Evolutionary conservation across 1,284 basidiomycete genomes (phyloP).

Genomic region (Hortiboletus rubellus): DNA sequence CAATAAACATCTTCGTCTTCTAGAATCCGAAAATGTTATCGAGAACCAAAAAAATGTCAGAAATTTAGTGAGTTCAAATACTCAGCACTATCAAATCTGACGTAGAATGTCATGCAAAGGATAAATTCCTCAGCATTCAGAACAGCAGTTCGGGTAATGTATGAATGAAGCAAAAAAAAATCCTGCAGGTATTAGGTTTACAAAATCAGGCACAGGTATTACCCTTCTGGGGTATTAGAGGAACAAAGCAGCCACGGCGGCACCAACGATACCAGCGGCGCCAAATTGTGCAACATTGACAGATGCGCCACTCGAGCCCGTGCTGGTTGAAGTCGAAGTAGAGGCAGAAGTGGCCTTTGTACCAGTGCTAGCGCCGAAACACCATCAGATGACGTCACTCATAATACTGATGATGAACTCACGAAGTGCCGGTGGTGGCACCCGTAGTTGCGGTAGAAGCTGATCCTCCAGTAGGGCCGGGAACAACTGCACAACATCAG

Average conservation of each 20-base stretch:
- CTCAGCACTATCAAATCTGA: conserved; percentile 5
- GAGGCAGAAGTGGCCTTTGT: conserved; percentile 13
- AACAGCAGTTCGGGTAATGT: conserved; percentile 16
- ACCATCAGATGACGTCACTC: conserved; percentile 12
- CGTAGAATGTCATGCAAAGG: not conserved
- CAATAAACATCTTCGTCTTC: conserved; percentile 11
- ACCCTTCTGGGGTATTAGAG: conserved; percentile 22
- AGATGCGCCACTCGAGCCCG: conserved; percentile 31
- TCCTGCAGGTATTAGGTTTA: conserved; percentile 13
- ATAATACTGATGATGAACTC: conserved; percentile 7
- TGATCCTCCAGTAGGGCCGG: conserved; percentile 22
- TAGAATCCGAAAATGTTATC: conserved; percentile 13
- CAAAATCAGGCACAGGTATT: conserved; percentile 22
- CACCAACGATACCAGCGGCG: conserved; percentile 48
- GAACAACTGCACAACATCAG: conserved; percentile 21
- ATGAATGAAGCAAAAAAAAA: conserved; percentile 18
- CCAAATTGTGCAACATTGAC: conserved; percentile 39
- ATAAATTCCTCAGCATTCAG: not conserved
- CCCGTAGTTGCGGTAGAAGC: conserved; percentile 13
- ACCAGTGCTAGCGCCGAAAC: conserved; percentile 3
- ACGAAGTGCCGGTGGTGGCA: conserved; percentile 16
- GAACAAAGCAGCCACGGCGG: conserved; percentile 46
- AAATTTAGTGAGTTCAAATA: conserved; percentile 6
- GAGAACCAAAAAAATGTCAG: not conserved
- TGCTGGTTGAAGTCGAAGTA: conserved; percentile 16